Conservation (phyloP, 768 basidiomycete species). For the Auricularia cornea region DNA sequence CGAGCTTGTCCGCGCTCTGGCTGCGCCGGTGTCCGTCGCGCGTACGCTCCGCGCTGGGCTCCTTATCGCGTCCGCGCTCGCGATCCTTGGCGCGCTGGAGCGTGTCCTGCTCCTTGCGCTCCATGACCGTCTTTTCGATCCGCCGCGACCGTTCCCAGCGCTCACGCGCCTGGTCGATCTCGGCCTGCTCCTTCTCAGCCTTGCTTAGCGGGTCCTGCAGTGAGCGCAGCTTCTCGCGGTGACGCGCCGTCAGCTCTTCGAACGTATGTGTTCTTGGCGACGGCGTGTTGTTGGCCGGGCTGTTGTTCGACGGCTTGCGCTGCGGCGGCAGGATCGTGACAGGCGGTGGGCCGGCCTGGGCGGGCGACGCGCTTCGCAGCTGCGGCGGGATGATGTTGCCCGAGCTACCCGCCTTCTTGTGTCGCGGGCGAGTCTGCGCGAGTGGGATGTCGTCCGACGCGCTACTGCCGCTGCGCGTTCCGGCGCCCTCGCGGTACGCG, state of each 20-base stretch:
- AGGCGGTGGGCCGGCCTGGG: constrained; percentile 15
- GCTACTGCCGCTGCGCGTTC: constrained; percentile 9
- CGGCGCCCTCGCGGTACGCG: constrained; percentile 10
- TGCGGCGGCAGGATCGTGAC: constrained; percentile 39
- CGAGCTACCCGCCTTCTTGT: constrained; percentile 1
- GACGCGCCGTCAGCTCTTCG: constrained; percentile 80
- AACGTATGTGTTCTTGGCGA: constrained; percentile 60
- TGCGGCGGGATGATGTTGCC: constrained; percentile 1
- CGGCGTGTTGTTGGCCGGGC: constrained; percentile 41
- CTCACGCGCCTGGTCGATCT: constrained; percentile 62
- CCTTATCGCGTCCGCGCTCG: constrained; percentile 38
- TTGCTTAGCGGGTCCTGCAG: constrained; percentile 80
- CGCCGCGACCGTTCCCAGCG: constrained; percentile 78
- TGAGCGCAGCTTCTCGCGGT: constrained; percentile 73
- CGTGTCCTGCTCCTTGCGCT: constrained; percentile 58
- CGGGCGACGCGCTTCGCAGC: background rate
- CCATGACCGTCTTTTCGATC: constrained; percentile 66
- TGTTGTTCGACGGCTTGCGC: constrained; percentile 22
- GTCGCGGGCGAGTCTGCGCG: background rate
- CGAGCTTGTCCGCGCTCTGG: constrained; percentile 56
- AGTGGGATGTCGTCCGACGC: background rate
- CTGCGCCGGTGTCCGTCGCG: constrained; percentile 40
- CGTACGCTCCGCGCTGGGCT: constrained; percentile 30
- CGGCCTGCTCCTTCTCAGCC: constrained; percentile 68
- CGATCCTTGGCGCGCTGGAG: constrained; percentile 41